Percentiles rank a stretch among this genome's conserved stretches.
Conservation (phyloP, 75 land plant species). For the Isoetes taiwanensis region DNA sequence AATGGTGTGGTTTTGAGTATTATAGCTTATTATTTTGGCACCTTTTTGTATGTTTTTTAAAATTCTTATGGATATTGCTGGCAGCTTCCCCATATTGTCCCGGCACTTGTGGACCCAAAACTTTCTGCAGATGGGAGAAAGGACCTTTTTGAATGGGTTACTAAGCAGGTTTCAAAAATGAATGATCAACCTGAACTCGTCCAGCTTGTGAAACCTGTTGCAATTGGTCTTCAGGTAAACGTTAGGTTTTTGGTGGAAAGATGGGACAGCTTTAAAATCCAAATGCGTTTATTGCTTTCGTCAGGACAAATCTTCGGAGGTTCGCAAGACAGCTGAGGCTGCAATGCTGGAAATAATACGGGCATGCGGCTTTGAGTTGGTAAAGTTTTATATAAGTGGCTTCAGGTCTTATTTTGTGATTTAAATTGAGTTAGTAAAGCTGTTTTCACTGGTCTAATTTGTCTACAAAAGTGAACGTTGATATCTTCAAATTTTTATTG, state of each 20-base stretch:
- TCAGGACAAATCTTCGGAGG: constrained; percentile 92
- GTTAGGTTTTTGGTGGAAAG: constrained; percentile 4
- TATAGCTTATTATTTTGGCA: no score
- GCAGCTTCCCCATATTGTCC: constrained; percentile 60
- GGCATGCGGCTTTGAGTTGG: constrained; percentile 63
- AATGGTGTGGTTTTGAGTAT: constrained; percentile 37
- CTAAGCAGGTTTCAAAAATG: constrained; percentile 45
- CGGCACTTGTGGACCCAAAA: constrained; percentile 61
- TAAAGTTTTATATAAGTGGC: constrained; percentile 11
- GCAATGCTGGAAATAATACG: constrained; percentile 55
- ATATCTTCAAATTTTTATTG: background rate
- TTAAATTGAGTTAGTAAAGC: background rate
- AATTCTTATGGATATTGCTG: constrained; percentile 2
- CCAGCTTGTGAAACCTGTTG: constrained; percentile 60
- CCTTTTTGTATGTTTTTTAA: background rate
- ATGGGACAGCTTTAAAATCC: no score
- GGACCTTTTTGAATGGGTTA: constrained; percentile 94
- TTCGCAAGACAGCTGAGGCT: constrained; percentile 85
- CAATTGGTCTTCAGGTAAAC: constrained; percentile 57
- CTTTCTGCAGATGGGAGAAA: constrained; percentile 91
- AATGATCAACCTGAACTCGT: constrained; percentile 51
- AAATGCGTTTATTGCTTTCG: background rate
- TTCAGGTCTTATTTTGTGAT: background rate
- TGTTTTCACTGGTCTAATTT: background rate
- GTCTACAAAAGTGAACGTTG: background rate